Evolutionary conservation across 306 rosid species (phyloP).

Genomic region (Malus orientalis): DNA sequence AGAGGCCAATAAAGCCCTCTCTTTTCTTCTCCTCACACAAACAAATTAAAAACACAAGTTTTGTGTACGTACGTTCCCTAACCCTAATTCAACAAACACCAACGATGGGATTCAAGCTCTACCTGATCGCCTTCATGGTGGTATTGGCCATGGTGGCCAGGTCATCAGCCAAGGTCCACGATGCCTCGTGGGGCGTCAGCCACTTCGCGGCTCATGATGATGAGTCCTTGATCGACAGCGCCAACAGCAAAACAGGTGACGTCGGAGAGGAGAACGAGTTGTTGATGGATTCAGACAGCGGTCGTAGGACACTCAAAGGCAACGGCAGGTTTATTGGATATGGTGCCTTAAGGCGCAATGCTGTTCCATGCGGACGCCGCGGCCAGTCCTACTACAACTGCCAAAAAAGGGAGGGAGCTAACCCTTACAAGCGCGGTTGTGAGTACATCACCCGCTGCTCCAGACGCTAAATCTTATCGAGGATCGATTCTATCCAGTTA

Average conservation of each 20-base stretch:
- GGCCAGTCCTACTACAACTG: conserved; percentile 54
- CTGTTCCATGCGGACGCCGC: conserved; percentile 35
- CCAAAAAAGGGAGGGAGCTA: conserved; percentile 14
- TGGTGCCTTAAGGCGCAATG: conserved; percentile 21
- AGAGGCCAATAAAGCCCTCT: neutral
- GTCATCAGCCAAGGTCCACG: conserved; percentile 15
- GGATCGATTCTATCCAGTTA: neutral
- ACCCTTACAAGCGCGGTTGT: conserved; percentile 48
- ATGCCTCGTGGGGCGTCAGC: conserved; percentile 5
- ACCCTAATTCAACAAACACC: neutral
- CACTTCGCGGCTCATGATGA: neutral
- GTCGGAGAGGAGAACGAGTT: conserved; percentile 37
- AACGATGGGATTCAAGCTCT: conserved; percentile 30
- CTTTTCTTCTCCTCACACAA: neutral
- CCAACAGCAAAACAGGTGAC: neutral
- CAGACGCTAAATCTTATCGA: conserved; percentile 13
- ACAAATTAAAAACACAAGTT: neutral
- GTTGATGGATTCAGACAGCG: conserved; percentile 23
- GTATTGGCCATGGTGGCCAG: conserved; percentile 23
- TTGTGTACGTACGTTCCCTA: neutral
- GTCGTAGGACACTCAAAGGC: conserved; percentile 5
- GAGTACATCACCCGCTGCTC: conserved; percentile 35
- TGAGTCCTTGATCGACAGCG: neutral
- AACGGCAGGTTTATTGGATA: conserved; percentile 21
- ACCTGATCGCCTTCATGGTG: conserved; percentile 22